phyloP scores from a whole-genome alignment of 805 yeast genomes.

The Cyberlindnera sargentensis region DNA sequence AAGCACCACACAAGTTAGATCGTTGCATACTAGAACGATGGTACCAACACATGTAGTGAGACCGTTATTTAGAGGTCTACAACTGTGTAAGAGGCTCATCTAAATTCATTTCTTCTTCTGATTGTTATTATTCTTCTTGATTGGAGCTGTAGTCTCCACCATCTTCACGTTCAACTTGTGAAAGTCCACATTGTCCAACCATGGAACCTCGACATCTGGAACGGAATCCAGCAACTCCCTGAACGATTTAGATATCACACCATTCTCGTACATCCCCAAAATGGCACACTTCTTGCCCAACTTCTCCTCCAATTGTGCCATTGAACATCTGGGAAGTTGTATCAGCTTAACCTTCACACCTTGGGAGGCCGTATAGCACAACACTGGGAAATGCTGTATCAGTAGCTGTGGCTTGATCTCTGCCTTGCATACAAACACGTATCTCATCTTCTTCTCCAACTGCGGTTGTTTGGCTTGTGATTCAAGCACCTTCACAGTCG shows the following conservation, averaged over 20 bases:
- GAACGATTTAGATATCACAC: slow-evolving; percentile 17
- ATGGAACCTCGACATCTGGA: slow-evolving; percentile 35
- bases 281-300: slow-evolving; percentile 30
- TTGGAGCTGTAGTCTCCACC: slow-evolving; percentile 41
- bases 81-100: neutral
- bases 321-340: slow-evolving; percentile 45
- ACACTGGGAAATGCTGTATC: slow-evolving; percentile 50
- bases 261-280: slow-evolving; percentile 20
- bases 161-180: slow-evolving; percentile 34
- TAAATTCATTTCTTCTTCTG: slow-evolving; percentile 13
- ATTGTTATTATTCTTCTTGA: slow-evolving; percentile 18
- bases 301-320: slow-evolving; percentile 24
- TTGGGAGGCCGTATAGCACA: slow-evolving; percentile 39
- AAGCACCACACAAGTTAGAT: neutral
- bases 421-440: slow-evolving; percentile 54
- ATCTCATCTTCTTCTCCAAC: slow-evolving; percentile 2
- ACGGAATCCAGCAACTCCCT: slow-evolving; percentile 23
- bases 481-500: slow-evolving; percentile 43
- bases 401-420: slow-evolving; percentile 46
- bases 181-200: slow-evolving; percentile 35
- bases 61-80: neutral
- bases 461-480: slow-evolving; percentile 27
- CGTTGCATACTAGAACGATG: neutral
- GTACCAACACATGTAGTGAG: neutral
- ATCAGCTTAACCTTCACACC: slow-evolving; percentile 40